These are phyloP conservation scores for Phytophthora pluvialis DNA, from an alignment of 352 stramenopile genomes.

Conservation along the genomic window DNA sequence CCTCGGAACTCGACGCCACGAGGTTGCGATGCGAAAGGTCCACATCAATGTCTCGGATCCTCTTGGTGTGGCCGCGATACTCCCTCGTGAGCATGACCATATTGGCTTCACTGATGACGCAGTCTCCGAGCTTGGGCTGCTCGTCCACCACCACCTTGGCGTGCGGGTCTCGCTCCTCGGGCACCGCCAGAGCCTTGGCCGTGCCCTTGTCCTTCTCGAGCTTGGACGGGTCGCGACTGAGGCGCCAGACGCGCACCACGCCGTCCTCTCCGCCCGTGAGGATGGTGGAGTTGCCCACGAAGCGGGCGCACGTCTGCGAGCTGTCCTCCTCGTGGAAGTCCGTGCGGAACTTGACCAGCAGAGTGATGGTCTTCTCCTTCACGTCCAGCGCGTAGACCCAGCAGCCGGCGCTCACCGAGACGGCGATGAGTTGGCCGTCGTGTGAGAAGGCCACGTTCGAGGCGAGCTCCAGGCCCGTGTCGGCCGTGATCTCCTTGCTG, in stretches of 20 bases:
- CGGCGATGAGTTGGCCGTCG: conserved; percentile 73
- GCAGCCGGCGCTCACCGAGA: conserved; percentile 76
- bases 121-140: conserved; percentile 64
- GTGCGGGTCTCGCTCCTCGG: conserved; percentile 28
- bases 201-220: conserved; percentile 53
- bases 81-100: conserved; percentile 76
- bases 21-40: conserved; percentile 83
- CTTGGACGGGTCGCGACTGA: conserved; percentile 58
- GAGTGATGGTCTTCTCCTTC: conserved; percentile 60
- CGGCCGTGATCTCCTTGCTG: conserved; percentile 66
- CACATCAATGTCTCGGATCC: conserved; percentile 84
- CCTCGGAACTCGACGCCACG: conserved; percentile 77
- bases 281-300: conserved; percentile 80
- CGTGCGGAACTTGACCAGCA: conserved; percentile 83
- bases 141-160: conserved; percentile 30
- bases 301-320: conserved; percentile 75
- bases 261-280: conserved; percentile 86
- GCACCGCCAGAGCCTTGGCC: conserved; percentile 42
- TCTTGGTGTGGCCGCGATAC: conserved; percentile 78
- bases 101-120: conserved; percentile 50
- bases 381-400: conserved; percentile 80
- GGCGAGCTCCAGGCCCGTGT: conserved; percentile 75
- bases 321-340: conserved; percentile 80
- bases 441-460: conserved; percentile 82
- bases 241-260: conserved; percentile 74